Conservation (phyloP, 2,329 filamentous ascomycete species). For the Aureobasidium sp. region DNA sequence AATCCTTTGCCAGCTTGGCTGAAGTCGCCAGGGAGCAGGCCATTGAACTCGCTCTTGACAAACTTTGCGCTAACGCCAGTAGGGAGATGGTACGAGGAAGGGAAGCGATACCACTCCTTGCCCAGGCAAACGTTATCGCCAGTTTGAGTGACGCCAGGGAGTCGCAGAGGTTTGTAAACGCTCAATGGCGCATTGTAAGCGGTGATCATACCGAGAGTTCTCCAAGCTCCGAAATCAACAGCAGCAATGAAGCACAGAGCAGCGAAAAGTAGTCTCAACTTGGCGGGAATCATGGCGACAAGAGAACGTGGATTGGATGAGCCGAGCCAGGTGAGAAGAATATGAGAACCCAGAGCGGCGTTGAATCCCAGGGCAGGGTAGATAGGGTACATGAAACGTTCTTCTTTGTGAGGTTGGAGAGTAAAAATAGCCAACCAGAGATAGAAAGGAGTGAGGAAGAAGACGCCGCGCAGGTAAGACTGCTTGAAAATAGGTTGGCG, state of each 20-base stretch:
- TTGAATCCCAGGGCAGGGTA: conserved; percentile 89
- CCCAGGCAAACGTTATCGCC: conserved; percentile 80
- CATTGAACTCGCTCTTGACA: conserved; percentile 79
- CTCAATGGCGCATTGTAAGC: conserved; percentile 75
- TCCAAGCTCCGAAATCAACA: conserved; percentile 57
- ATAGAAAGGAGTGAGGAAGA: conserved; percentile 82
- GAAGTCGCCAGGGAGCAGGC: conserved; percentile 85
- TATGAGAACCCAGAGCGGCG: conserved; percentile 75
- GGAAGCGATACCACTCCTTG: conserved; percentile 98
- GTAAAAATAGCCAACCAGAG: conserved; percentile 91
- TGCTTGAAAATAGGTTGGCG: conserved; percentile 54
- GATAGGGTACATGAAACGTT: conserved; percentile 95
- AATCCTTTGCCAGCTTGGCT: conserved; percentile 62
- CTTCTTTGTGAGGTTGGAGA: conserved; percentile 90
- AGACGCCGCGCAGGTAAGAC: conserved; percentile 63
- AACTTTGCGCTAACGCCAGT: conserved; percentile 80
- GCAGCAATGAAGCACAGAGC: conserved; percentile 41
- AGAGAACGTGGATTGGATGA: conserved; percentile 58
- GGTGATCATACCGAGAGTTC: conserved; percentile 67
- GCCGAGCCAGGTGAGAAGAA: conserved; percentile 67
- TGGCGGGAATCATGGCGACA: conserved; percentile 61
- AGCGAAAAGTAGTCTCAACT: conserved; percentile 58
- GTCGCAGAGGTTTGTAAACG: conserved; percentile 59
- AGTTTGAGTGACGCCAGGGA: conserved; percentile 42
- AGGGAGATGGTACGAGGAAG: conserved; percentile 84